Evolutionary conservation across 768 basidiomycete species (phyloP), one percentile per base, ranked within the genome.

Genomic region (Zangia roseola): DNA sequence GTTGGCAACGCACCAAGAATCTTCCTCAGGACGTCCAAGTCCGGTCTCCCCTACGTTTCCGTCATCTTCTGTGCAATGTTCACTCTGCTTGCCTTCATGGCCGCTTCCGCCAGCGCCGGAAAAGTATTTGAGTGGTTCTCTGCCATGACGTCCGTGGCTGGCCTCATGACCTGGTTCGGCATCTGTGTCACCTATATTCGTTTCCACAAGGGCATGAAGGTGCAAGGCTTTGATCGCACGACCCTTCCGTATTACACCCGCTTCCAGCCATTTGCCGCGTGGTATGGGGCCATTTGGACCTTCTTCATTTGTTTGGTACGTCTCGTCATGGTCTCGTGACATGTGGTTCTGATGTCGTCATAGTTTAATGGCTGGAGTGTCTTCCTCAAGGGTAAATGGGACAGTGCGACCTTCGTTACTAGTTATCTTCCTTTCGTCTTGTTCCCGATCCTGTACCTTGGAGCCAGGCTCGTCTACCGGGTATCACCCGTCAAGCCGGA

Each of bases 91-190:
- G 86, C 87, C 4, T 97, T 79, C 74, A 94, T 95, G 92, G 84
- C 80, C 35, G 74, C 88, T 50, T 78, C 71, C 38, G 65, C 52
- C 14, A 81, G 85, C 28, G 79, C 91, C 4, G 86, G 85, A 31
- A 74, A 63, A 25, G 92, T 92, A 31, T 97, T 97, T 62, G 61
- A 59, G 28, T 94, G 88, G 88, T 86, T 94, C 57, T 66, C 83
- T 34, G 87, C 86, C 68, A 83, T 90, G 83, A 86, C 88, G 8
- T 53, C 89, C 34, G 67, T 80, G 34, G 71, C 77, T 26, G 82
- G 83, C n/a, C 71, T 93, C 21, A 75, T 90, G 73, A 86, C 87
- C 5, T 93, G 91, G 91, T 82, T 83, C 51, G 85, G 82, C 43
- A 92, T 93, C 63, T 76, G 72, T 45, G 31, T 91, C 45, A 86